Evolutionary conservation across 2,329 filamentous ascomycete genomes (phyloP), one percentile per base, ranked within the genome.

Genomic region (Malbranchea zuffiana): DNA sequence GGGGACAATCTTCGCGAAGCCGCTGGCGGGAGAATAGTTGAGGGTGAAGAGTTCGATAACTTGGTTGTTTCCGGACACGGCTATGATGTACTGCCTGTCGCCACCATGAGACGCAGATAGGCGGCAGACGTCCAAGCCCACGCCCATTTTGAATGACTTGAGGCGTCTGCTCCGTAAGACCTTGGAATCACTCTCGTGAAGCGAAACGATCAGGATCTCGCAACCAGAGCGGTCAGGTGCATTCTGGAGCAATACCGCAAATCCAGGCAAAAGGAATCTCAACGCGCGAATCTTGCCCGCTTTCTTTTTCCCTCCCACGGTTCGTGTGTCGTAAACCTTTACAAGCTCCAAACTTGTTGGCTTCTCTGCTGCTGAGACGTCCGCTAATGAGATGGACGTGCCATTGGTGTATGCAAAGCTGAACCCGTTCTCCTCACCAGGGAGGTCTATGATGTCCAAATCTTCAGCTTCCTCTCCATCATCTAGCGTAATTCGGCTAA

Each of bases 391-490:
- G 32, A 96, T 69, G 47, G 85, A 76, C 52, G 80, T 68, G 45
- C 84, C 78, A 49, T 81, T 78, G 58, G 82, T 87, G 59, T 85
- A 95, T 3, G 78, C 79, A 37, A 95, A 64, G 47, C 78, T 72
- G 55, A 81, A 90, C n/a, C n/a, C n/a, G 25, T 71, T 51, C 12
- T 50, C 51, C 24, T 54, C 45, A 12, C 48, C 49, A 21, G 56
- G 49, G 6, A 56, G 44, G 16, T 50, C 50, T 11, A 54, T 50
- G 21, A 66, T 57, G 43, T 66, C 63, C 29, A 67, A 43, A 47
- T 66, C 63, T 42, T 64, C 66, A 10, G 64, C 65, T 50, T 79
- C 74, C 43, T 67, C 63, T 20, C 62, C 63, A 35, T 62, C 61
- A 4, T 58, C 60, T 20, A 77, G 56, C 8, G 55, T 55, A 36